Evolutionary conservation across 257 asterid species (phyloP).

Genomic region (Petrea volubilis): DNA sequence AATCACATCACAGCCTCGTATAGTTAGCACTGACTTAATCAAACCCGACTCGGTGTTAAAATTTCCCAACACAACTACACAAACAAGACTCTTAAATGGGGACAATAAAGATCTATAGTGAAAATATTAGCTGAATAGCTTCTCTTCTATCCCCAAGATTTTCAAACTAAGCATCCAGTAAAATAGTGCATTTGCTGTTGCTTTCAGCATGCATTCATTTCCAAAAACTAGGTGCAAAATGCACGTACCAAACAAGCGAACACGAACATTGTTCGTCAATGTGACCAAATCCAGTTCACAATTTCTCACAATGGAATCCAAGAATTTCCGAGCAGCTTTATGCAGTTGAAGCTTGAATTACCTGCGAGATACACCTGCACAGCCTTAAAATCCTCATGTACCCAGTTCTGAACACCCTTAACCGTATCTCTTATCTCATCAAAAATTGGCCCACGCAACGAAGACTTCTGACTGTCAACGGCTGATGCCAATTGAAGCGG

Average conservation of each 20-base stretch:
- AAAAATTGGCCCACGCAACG: conserved; percentile 20
- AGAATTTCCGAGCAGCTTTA: not conserved
- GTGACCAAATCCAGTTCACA: not conserved
- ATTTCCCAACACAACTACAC: too few species aligned
- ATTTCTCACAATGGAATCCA: not conserved
- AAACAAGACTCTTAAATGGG: too few species aligned
- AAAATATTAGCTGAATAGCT: not conserved
- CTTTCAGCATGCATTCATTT: not conserved
- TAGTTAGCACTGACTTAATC: too few species aligned
- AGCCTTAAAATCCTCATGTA: conserved; percentile 65
- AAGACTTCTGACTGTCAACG: conserved; percentile 19
- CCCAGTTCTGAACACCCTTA: conserved; percentile 51
- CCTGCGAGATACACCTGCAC: conserved; percentile 55
- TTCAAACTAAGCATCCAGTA: conserved; percentile 15
- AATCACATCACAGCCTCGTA: too few species aligned
- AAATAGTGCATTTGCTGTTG: conserved; percentile 28
- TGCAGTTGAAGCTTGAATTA: conserved; percentile 16
- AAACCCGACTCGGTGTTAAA: too few species aligned
- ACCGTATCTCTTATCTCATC: conserved; percentile 45
- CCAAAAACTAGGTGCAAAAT: not conserved
- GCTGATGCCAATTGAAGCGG: conserved; percentile 47
- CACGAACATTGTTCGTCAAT: not conserved
- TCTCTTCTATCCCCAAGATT: not conserved
- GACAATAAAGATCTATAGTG: not conserved
- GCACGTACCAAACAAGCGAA: not conserved